phyloP scores from a whole-genome alignment of 2,329 filamentous ascomycete genomes.

The Aspergillus fijiensis region DNA sequence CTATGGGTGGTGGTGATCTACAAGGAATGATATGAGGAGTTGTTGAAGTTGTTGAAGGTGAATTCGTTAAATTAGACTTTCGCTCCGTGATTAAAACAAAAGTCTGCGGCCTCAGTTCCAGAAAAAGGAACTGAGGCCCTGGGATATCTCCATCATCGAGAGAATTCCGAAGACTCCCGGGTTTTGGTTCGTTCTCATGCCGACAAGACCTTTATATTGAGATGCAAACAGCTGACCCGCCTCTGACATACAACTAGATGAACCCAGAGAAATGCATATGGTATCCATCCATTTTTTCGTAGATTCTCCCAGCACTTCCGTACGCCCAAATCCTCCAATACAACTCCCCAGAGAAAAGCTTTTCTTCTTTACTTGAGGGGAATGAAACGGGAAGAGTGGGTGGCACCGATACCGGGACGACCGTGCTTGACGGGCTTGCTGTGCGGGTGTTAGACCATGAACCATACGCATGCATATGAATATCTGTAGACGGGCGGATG shows the following conservation, averaged over 20 bases:
- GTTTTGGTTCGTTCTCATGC: constrained; percentile 27
- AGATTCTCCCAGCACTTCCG: constrained; percentile 34
- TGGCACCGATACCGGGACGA: constrained; percentile 99
- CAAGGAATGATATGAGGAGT: neutral
- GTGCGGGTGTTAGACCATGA: constrained; percentile 53
- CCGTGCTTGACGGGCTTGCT: constrained; percentile 99
- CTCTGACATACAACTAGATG: constrained; percentile 42
- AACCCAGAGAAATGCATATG: constrained; percentile 28
- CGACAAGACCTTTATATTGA: constrained; percentile 44
- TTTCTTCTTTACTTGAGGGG: constrained; percentile 84
- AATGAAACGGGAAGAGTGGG: constrained; percentile 99
- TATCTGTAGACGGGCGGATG: neutral
- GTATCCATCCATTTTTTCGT: constrained; percentile 40
- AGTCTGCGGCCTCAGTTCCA: constrained; percentile 10
- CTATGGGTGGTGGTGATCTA: too few species aligned
- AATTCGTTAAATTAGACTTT: constrained; percentile 26
- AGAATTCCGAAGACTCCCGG: constrained; percentile 10
- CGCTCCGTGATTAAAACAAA: constrained; percentile 17
- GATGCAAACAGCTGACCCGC: constrained; percentile 41
- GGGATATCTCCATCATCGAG: constrained; percentile 16
- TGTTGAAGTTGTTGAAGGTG: constrained; percentile 5
- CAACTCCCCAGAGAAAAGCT: constrained; percentile 38
- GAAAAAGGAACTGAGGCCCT: constrained; percentile 4
- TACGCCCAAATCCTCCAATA: constrained; percentile 36
- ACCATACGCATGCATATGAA: neutral